These are phyloP conservation scores for Candida sakaeoensis DNA, from an alignment of 805 yeast species.

Conservation along the genomic window DNA sequence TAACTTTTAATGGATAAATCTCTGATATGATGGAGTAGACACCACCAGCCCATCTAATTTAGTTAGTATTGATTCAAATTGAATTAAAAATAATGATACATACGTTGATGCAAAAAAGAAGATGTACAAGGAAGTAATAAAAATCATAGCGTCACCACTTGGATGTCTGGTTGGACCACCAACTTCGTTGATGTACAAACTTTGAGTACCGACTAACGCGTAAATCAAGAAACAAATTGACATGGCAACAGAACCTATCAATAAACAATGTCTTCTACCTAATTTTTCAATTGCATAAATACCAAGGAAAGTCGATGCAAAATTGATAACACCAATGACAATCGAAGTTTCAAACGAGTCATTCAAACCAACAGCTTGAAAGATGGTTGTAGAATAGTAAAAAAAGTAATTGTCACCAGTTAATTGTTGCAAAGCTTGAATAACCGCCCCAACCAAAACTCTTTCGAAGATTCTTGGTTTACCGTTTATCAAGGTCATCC, in stretches of 20 bases:
- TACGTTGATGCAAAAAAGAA: conserved; percentile 46
- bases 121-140: conserved; percentile 59
- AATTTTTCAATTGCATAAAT: conserved; percentile 45
- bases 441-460: conserved; percentile 51
- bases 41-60: conserved; percentile 18
- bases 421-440: conserved; percentile 58
- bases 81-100: too few relatives aligned
- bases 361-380: conserved; percentile 45
- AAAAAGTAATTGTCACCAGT: conserved; percentile 60
- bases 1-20: conserved; percentile 36
- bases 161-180: conserved; percentile 37
- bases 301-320: conserved; percentile 51
- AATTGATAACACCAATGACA: conserved; percentile 53
- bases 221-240: conserved; percentile 54
- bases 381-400: conserved; percentile 57
- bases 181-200: conserved; percentile 28
- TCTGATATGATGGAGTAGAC: conserved; percentile 56
- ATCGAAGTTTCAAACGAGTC: conserved; percentile 56
- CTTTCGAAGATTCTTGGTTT: conserved; percentile 58
- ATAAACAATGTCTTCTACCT: conserved; percentile 47
- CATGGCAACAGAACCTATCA: conserved; percentile 47
- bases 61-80: too few relatives aligned
- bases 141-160: conserved; percentile 61
- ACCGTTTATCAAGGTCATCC: conserved; percentile 62
- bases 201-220: conserved; percentile 55